Evolutionary conservation across 2,329 filamentous ascomycete genomes (phyloP).

Genomic region (Fusarium sp.): DNA sequence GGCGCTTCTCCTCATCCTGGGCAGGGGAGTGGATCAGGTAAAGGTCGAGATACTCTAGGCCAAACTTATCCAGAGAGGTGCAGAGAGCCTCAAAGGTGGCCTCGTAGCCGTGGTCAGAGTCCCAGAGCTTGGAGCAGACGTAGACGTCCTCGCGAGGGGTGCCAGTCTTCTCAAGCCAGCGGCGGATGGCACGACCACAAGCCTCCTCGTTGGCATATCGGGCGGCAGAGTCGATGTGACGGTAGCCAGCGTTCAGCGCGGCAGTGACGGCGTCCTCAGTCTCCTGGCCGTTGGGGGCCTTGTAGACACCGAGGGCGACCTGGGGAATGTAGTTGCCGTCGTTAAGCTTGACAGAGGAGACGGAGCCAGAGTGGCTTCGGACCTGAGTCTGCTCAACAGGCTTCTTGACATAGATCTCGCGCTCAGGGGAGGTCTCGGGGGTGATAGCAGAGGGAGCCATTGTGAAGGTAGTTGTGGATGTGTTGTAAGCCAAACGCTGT

Average conservation of each 20-base stretch:
- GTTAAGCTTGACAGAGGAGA: slow-evolving; percentile 71
- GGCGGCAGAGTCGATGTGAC: slow-evolving; percentile 67
- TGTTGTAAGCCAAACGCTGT: slow-evolving; percentile 8
- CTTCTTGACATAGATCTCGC: slow-evolving; percentile 48
- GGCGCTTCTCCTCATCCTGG: slow-evolving; percentile 73
- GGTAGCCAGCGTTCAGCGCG: slow-evolving; percentile 69
- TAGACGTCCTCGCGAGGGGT: slow-evolving; percentile 76
- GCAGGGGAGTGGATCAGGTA: slow-evolving; percentile 76
- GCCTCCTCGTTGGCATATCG: slow-evolving; percentile 76
- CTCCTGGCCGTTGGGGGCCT: slow-evolving; percentile 63
- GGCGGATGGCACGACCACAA: slow-evolving; percentile 77
- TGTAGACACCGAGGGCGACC: slow-evolving; percentile 62
- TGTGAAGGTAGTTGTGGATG: slow-evolving; percentile 25
- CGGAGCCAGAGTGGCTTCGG: slow-evolving; percentile 44
- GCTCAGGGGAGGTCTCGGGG: slow-evolving; percentile 50
- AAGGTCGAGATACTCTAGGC: slow-evolving; percentile 78
- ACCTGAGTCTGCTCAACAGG: slow-evolving; percentile 22
- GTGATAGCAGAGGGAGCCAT: slow-evolving; percentile 54
- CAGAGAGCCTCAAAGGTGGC: slow-evolving; percentile 70
- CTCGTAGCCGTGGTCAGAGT: slow-evolving; percentile 56
- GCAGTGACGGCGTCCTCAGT: slow-evolving; percentile 70
- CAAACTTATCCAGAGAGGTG: slow-evolving; percentile 74
- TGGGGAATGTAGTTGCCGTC: slow-evolving; percentile 81
- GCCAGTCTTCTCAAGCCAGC: slow-evolving; percentile 72
- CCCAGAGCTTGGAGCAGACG: slow-evolving; percentile 77